Evolutionary conservation across 2,329 filamentous ascomycete genomes (phyloP), one percentile per base, ranked within the genome.

Genomic region (Curvularia sp.): DNA sequence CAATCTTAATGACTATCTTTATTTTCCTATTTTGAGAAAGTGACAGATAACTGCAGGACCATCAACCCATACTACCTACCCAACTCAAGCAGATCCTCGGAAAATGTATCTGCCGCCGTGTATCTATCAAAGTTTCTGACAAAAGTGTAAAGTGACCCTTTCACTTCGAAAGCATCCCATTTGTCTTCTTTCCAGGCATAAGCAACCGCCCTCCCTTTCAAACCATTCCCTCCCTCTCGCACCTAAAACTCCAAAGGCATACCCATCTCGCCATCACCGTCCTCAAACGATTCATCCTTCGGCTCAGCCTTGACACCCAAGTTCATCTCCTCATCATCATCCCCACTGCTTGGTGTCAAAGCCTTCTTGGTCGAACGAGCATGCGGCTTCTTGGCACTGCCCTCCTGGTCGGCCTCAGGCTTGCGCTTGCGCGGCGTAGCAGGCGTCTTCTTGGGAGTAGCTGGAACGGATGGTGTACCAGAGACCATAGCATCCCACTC

Each of bases 361-460:
- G 1, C 22, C 51, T 61, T 55, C 57, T 60, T 58, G n/a, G 28
- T 28, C 1, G 52, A 8, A 0, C 51, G 33, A 1, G 52, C 33
- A 2, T 49, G 57, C 12, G 24, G 18, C 46, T 63, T 63, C 55
- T 60, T 61, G 7, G 55, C 51, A 13, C 46, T n/a, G 13, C 30
- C 62, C n/a, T 48, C 62, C 1, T 42, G 54, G 4, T 60, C 57
- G 3, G 28, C 38, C 49, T 62, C 61, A n/a, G 35, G 35, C 56
- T 66, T 68, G 20, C 69, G 66, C 66, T 73, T 74, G 2, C 63
- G 60, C 0, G 64, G 50, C 0, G 59, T 63, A 1, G 28, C 48
- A 1, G 55, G 18, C 33, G 66, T 59, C 39, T 61, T 60, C 15
- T 15, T 52, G 15, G 46, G 26, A 12, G 38, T 47, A 10, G 7